Conservation (phyloP, 2,329 filamentous ascomycete genomes). For the Trichoderma guizhouense region DNA sequence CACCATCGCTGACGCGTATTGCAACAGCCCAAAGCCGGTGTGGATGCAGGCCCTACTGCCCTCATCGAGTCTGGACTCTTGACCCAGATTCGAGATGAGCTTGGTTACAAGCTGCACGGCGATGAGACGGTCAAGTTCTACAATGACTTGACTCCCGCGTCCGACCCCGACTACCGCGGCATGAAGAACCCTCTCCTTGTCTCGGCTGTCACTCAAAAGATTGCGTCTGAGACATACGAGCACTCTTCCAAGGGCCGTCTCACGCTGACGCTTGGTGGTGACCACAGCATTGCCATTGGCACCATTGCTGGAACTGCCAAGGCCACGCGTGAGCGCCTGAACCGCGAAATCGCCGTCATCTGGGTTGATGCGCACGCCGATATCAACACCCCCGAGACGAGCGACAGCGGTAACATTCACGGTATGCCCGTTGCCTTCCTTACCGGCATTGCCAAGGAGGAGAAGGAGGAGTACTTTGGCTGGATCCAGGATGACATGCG, state of each 20-base stretch:
- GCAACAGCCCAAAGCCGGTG: constrained; percentile 76
- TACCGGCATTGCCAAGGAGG: constrained; percentile 76
- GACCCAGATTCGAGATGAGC: constrained; percentile 74
- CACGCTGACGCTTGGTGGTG: constrained; percentile 89
- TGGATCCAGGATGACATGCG: constrained; percentile 76
- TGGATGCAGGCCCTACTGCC: constrained; percentile 84
- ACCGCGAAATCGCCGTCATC: constrained; percentile 84
- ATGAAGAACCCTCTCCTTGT: constrained; percentile 95
- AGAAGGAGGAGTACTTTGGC: constrained; percentile 77
- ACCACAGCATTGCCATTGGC: constrained; percentile 95
- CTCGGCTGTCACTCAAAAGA: constrained; percentile 75
- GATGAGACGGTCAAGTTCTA: constrained; percentile 82
- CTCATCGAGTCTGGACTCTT: constrained; percentile 87
- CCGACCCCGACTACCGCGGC: constrained; percentile 75
- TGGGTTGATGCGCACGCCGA: constrained; percentile 99
- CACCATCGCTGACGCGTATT: background rate
- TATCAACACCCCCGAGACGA: constrained; percentile 93
- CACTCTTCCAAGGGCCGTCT: constrained; percentile 81
- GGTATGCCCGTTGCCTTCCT: constrained; percentile 96
- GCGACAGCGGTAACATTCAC: constrained; percentile 89
- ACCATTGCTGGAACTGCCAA: constrained; percentile 84
- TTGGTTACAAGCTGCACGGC: constrained; percentile 84
- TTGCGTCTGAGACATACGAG: constrained; percentile 81
- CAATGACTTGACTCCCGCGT: constrained; percentile 65
- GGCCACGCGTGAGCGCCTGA: constrained; percentile 78